These are phyloP conservation scores for Triticum timopheevii DNA, from an alignment of 176 grass and related monocot genomes.

Conservation along the genomic window DNA sequence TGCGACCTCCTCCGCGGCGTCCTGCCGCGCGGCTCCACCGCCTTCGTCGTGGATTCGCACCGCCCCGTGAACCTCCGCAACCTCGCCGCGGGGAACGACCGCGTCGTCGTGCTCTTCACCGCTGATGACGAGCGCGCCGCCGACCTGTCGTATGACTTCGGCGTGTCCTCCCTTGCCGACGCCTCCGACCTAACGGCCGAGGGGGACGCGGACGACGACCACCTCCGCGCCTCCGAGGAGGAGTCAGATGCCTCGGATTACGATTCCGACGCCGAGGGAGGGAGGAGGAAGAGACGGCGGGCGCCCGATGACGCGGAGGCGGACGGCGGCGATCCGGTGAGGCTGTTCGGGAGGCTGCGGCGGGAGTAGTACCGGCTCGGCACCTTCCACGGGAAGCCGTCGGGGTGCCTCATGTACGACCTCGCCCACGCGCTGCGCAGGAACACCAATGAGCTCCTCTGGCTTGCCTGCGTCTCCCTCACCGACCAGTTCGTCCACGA, in stretches of 20 bases:
- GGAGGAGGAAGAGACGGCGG: conserved; percentile 43
- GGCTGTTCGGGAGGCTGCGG: conserved; percentile 59
- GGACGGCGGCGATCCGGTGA: conserved; percentile 53
- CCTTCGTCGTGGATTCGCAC: conserved; percentile 77
- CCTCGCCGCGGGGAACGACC: conserved; percentile 57
- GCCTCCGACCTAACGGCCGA: conserved; percentile 61
- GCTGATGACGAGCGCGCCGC: conserved; percentile 74
- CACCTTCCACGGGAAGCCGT: conserved; percentile 89
- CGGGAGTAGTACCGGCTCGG: conserved; percentile 81
- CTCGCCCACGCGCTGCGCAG: conserved; percentile 68
- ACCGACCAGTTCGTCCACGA: conserved; percentile 95
- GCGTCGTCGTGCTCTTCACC: conserved; percentile 73
- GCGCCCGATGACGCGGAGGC: conserved; percentile 29
- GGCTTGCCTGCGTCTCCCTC: conserved; percentile 82
- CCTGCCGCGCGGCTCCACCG: conserved; percentile 40
- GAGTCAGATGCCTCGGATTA: conserved; percentile 42
- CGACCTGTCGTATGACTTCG: conserved; percentile 80
- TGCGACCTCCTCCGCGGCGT: conserved; percentile 55
- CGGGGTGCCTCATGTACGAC: conserved; percentile 86
- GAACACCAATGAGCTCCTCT: conserved; percentile 89
- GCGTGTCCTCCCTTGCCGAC: conserved; percentile 69
- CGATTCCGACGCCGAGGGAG: conserved; percentile 43
- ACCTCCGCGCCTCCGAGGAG: neutral
- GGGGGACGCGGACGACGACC: conserved; percentile 34
- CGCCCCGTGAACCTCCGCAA: conserved; percentile 83